Evolutionary conservation across 2,329 filamentous ascomycete species (phyloP).

Genomic region (Curvularia sp.): DNA sequence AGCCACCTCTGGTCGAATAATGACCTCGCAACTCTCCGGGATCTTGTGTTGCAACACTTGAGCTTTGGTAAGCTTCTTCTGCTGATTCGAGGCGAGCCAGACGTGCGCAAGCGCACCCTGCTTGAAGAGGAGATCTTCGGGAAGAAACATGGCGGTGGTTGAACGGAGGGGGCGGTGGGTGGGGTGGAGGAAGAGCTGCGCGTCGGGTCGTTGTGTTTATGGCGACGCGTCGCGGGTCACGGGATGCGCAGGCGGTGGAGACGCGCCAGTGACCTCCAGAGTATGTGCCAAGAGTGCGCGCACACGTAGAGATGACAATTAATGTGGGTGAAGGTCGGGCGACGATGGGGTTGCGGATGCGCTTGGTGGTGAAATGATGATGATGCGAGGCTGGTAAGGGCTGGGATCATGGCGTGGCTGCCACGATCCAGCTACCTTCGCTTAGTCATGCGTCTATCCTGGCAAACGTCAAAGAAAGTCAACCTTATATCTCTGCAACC

Average conservation of each 20-base stretch:
- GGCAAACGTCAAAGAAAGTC: neutral
- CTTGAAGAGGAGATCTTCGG: conserved; percentile 93
- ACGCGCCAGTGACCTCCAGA: conserved; percentile 32
- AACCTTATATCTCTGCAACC: neutral
- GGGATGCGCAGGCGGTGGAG: conserved; percentile 32
- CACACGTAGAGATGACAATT: conserved; percentile 33
- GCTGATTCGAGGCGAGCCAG: conserved; percentile 97
- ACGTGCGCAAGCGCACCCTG: conserved; percentile 95
- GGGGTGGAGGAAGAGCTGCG: conserved; percentile 27
- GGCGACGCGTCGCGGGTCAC: conserved; percentile 40
- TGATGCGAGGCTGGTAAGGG: conserved; percentile 20
- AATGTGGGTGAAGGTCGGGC: conserved; percentile 21
- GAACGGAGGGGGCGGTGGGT: conserved; percentile 17
- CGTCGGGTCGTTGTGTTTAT: conserved; percentile 40
- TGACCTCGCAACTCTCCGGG: conserved; percentile 91
- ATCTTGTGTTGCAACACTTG: conserved; percentile 95
- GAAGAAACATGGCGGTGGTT: conserved; percentile 83
- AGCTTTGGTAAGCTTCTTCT: conserved; percentile 97
- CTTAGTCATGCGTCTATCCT: conserved; percentile 13
- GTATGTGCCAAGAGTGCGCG: conserved; percentile 26
- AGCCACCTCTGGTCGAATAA: conserved; percentile 73
- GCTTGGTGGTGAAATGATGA: conserved; percentile 28
- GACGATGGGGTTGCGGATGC: conserved; percentile 33
- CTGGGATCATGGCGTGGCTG: conserved; percentile 17
- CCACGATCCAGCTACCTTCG: conserved; percentile 8